Percentiles rank a stretch among this genome's conserved stretches.
These are phyloP conservation scores for Suhomyces sp. DNA, from an alignment of 805 yeast species.

Conservation along the genomic window DNA sequence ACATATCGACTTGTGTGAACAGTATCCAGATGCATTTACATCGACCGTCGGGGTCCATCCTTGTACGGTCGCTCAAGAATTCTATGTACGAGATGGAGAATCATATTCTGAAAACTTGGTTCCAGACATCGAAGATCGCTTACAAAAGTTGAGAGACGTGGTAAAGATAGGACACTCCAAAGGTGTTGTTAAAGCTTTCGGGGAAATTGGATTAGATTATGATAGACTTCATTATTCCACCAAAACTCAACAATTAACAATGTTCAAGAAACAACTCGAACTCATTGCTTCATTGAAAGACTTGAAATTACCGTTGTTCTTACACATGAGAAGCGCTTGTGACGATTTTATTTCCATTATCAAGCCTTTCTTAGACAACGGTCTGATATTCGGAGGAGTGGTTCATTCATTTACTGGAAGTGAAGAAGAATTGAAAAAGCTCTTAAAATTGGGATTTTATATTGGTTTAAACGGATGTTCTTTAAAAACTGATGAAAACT, in stretches of 20 bases:
- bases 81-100: conserved; percentile 25
- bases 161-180: conserved; percentile 45
- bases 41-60: conserved; percentile 97
- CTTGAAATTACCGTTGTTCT: conserved; percentile 70
- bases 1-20: conserved; percentile 57
- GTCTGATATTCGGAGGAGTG: conserved; percentile 47
- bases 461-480: conserved; percentile 95
- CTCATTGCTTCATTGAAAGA: conserved; percentile 44
- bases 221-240: conserved; percentile 81
- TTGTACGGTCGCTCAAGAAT: conserved; percentile 62
- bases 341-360: conserved; percentile 72
- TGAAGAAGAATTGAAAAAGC: conserved; percentile 53
- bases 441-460: conserved; percentile 60
- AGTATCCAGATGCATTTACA: conserved; percentile 34
- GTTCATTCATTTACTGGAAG: conserved; percentile 96
- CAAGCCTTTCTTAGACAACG: conserved; percentile 56
- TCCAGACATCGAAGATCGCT: conserved; percentile 38
- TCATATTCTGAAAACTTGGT: conserved; percentile 36
- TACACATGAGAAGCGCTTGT: conserved; percentile 87
- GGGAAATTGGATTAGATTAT: conserved; percentile 94
- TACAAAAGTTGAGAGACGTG: conserved; percentile 49
- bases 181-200: conserved; percentile 75
- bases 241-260: conserved; percentile 60
- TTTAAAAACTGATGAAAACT: conserved; percentile 70
- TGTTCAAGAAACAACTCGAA: conserved; percentile 74